Conservation (phyloP, 2,329 filamentous ascomycete species). For the Nemania serpens region DNA sequence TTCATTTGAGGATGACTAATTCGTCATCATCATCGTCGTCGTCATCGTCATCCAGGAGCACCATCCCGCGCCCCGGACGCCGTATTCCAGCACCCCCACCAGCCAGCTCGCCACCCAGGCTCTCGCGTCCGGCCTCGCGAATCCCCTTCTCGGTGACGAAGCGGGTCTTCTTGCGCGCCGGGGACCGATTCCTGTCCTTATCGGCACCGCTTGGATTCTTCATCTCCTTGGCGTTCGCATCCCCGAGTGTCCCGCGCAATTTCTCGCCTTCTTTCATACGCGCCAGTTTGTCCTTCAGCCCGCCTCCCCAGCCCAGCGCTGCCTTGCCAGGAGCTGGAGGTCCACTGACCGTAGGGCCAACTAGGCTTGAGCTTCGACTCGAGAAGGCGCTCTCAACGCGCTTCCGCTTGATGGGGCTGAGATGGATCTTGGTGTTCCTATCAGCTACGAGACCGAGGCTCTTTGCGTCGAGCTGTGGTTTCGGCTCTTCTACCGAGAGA, state of each 20-base stretch:
- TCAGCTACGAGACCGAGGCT: conserved; percentile 49
- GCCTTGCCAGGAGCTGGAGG: conserved; percentile 2
- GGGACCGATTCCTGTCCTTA: conserved; percentile 44
- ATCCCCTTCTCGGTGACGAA: conserved; percentile 81
- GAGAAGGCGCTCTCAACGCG: conserved; percentile 56
- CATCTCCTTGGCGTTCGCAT: not conserved
- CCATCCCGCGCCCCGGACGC: conserved; percentile 14
- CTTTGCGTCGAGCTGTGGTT: conserved; percentile 49
- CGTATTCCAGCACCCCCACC: not conserved
- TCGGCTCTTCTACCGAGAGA: conserved; percentile 33
- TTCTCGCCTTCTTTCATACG: conserved; percentile 67
- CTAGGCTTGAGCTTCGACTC: conserved; percentile 24
- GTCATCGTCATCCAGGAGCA: conserved; percentile 26
- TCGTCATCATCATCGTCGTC: conserved; percentile 29
- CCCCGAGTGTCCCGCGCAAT: conserved; percentile 35
- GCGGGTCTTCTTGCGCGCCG: conserved; percentile 73
- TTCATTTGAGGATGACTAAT: conserved; percentile 22
- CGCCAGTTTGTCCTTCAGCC: conserved; percentile 59
- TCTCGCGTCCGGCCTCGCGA: conserved; percentile 75
- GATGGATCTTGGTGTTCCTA: conserved; percentile 53
- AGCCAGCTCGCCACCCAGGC: conserved; percentile 60
- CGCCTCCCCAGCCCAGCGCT: conserved; percentile 61
- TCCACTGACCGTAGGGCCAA: not conserved
- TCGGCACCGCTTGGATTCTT: not conserved
- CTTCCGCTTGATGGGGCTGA: conserved; percentile 67